Evolutionary conservation across 495 filamentous ascomycete genomes (phyloP), one percentile per base, ranked within the genome.

Genomic region (Hypoxylon lienhwacheense): DNA sequence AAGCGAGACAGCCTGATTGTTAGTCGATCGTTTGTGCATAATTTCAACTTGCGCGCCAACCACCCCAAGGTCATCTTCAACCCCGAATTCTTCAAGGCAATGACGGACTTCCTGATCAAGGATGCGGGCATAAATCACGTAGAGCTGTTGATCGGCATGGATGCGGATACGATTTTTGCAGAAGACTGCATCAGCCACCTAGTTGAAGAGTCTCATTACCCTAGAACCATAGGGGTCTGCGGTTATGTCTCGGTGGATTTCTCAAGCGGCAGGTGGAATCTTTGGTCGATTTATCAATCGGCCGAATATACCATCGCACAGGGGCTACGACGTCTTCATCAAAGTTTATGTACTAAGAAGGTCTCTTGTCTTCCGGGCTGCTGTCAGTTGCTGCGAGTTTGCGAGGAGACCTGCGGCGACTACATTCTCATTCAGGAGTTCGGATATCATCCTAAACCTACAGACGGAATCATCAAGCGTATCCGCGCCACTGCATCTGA

Each of bases 1-100:
- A 90, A 90, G 69, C 78, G 87, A 62, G 87, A 90, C 71, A 85
- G 83, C 68, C 83, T 89, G 68, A 87, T 88, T 54, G 82, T 90
- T 47, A 72, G 86, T 35, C 88, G 89, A 78, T 86, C 84, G 4
- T 89, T 90, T 70, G 69, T 89, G 58, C 84, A 89, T 64, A 88
- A 90, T 65, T 87, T 90, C 65, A 89, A 69, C 22, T 4, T 44
- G 16, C 66, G 66, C 5, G 28, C 20, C 12, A 47, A 37, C 5
- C 58, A 50, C 5, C 51, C 55, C 0, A 51, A 49, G 28, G 55
- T 59, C 31, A 63, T 69, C 10, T 66, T 65, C 44, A 51, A 44
- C 19, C 53, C 53, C 22, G 55, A 63, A 12, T 59, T 69, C 39
- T 67, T 65, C 44, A 36, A 42, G 36, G 43, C 50, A 10, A 64